Evolutionary conservation across 164 flowering plant species (phyloP).

Genomic region (Malania oleifera): DNA sequence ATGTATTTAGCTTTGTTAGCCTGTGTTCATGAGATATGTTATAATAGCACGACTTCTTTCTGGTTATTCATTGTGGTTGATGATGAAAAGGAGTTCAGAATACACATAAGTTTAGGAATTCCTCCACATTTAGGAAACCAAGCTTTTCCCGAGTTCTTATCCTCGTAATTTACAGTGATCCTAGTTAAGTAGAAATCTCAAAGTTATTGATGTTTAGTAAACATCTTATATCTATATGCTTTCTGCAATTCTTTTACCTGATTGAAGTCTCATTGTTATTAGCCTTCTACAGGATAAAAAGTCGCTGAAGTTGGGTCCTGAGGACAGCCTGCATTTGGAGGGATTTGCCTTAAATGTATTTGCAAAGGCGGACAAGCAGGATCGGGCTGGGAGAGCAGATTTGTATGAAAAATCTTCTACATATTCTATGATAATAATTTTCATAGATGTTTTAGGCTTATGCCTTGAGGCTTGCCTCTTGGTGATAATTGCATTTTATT

Average conservation of each 20-base stretch:
- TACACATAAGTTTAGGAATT: no score
- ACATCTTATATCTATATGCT: background rate
- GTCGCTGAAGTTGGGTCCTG: conserved; percentile 72
- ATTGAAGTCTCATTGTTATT: conserved; percentile 3
- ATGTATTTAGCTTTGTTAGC: background rate
- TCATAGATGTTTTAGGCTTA: background rate
- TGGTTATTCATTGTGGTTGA: no score
- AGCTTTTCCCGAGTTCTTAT: background rate
- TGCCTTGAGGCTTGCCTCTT: conserved; percentile 1
- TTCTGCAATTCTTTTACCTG: background rate
- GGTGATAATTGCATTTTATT: no score
- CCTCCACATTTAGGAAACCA: background rate
- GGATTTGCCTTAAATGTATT: conserved; percentile 94
- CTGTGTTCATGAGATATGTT: background rate
- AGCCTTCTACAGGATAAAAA: conserved; percentile 73
- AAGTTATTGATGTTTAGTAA: background rate
- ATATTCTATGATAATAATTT: background rate
- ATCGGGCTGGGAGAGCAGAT: conserved; percentile 93
- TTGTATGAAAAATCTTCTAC: conserved; percentile 42
- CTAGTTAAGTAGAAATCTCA: background rate
- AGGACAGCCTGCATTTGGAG: conserved; percentile 76
- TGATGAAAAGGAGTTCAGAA: no score
- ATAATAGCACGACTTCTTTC: no score
- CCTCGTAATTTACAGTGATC: background rate
- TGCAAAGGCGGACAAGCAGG: conserved; percentile 94